Conservation (phyloP, 1,284 basidiomycete species). For the Takashimella tepidaria region DNA sequence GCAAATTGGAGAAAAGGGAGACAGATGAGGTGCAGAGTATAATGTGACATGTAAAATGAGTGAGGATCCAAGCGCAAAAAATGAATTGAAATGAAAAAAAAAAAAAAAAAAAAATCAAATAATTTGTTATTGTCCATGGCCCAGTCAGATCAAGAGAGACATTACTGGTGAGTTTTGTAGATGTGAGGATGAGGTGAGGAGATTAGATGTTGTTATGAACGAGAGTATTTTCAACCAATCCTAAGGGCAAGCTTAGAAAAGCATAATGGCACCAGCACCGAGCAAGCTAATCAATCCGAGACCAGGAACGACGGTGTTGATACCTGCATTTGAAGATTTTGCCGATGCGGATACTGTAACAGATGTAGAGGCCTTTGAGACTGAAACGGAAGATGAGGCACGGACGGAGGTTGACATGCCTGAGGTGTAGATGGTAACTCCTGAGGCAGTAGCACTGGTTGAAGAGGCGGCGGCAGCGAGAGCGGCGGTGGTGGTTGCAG, state of each 20-base stretch:
- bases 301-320: background rate
- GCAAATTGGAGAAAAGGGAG: too few relatives aligned
- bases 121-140: too few relatives aligned
- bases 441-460: background rate
- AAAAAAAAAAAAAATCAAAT: too few relatives aligned
- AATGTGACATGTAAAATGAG: too few relatives aligned
- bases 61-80: too few relatives aligned
- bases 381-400: background rate
- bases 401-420: background rate
- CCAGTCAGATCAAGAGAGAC: too few relatives aligned
- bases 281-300: background rate
- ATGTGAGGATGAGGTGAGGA: too few relatives aligned
- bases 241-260: background rate
- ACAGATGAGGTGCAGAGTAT: too few relatives aligned
- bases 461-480: background rate
- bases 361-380: background rate
- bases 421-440: background rate
- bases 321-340: background rate
- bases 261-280: background rate
- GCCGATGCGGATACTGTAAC: background rate
- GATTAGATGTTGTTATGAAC: too few relatives aligned
- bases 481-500: background rate
- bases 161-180: too few relatives aligned
- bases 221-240: too few relatives aligned
- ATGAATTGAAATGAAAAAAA: too few relatives aligned